Evolutionary conservation across 1,139 yeast genomes (phyloP).

Genomic region (Zygoascus hellenicus): DNA sequence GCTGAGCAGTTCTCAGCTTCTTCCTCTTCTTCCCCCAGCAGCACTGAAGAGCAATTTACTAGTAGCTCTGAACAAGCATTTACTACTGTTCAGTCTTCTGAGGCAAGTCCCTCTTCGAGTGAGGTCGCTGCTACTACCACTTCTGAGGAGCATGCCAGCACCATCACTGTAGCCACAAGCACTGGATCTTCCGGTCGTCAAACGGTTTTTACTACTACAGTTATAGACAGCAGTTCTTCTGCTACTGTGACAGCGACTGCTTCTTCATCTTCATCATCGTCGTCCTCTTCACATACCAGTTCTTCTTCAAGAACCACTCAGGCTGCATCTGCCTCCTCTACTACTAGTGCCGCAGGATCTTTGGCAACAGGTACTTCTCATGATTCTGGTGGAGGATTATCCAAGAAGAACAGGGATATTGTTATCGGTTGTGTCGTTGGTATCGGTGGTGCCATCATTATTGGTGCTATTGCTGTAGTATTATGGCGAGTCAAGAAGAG

Average conservation of each 20-base stretch:
- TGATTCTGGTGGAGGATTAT: slow-evolving; percentile 22
- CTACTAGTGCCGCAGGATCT: slow-evolving; percentile 16
- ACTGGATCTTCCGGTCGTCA: background rate
- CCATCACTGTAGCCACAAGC: background rate
- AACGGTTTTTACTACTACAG: background rate
- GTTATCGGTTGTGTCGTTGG: slow-evolving; percentile 33
- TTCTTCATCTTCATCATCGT: slow-evolving; percentile 2
- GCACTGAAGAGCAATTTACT: background rate
- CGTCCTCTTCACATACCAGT: slow-evolving; percentile 4
- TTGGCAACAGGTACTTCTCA: slow-evolving; percentile 18
- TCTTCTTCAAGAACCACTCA: background rate
- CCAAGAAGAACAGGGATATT: slow-evolving; percentile 26
- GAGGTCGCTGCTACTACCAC: background rate
- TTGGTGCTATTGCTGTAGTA: slow-evolving; percentile 27
- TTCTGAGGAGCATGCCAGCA: background rate
- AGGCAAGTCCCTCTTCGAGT: background rate
- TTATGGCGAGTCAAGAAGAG: slow-evolving; percentile 24
- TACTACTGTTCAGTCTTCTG: background rate
- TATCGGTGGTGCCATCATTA: slow-evolving; percentile 29
- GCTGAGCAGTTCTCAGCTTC: slow-evolving; percentile 7
- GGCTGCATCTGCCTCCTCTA: slow-evolving; percentile 13
- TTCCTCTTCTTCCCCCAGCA: background rate
- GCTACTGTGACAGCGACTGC: background rate
- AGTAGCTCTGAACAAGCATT: background rate
- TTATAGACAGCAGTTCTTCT: background rate